Percentiles rank a stretch among this genome's conserved stretches.
Conservation (phyloP, 345 rosid genomes). For the Tarenaya hassleriana region DNA sequence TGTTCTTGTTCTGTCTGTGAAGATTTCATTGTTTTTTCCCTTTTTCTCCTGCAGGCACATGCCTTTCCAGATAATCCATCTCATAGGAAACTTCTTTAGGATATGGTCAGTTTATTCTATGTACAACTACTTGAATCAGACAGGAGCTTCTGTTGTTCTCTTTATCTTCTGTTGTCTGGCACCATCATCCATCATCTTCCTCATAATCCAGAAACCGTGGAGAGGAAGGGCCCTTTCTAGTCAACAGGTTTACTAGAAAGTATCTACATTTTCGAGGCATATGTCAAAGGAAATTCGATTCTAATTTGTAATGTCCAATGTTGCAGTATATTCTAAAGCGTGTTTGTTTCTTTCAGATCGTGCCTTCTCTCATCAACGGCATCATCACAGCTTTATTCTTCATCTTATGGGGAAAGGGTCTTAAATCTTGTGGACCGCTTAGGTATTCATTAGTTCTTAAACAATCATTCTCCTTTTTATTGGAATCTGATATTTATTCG, state of each 20-base stretch:
- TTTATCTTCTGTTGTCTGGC: slow-evolving; percentile 83
- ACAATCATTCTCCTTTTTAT: neutral
- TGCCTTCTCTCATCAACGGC: slow-evolving; percentile 90
- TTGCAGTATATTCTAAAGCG: slow-evolving; percentile 2
- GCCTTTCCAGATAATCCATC: slow-evolving; percentile 77
- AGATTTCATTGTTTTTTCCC: neutral
- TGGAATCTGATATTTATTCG: neutral
- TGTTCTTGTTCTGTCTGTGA: neutral
- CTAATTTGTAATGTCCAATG: slow-evolving; percentile 9
- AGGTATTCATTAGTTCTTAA: slow-evolving; percentile 47
- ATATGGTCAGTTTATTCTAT: slow-evolving; percentile 96
- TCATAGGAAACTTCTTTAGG: slow-evolving; percentile 69
- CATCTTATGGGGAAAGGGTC: slow-evolving; percentile 91
- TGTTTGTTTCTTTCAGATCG: slow-evolving; percentile 51
- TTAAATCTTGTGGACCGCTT: slow-evolving; percentile 85
- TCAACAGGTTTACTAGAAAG: slow-evolving; percentile 57
- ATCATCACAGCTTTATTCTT: slow-evolving; percentile 87
- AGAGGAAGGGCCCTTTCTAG: slow-evolving; percentile 87
- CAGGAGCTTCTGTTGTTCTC: slow-evolving; percentile 83
- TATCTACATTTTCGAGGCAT: neutral
- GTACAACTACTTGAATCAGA: slow-evolving; percentile 67
- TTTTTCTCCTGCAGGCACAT: slow-evolving; percentile 45
- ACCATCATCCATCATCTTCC: slow-evolving; percentile 63
- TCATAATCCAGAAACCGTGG: slow-evolving; percentile 91
- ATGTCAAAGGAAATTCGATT: slow-evolving; percentile 7